Evolutionary conservation across 805 yeast genomes (phyloP), one percentile per base, ranked within the genome.

Genomic region (Henningerozyma blattae): DNA sequence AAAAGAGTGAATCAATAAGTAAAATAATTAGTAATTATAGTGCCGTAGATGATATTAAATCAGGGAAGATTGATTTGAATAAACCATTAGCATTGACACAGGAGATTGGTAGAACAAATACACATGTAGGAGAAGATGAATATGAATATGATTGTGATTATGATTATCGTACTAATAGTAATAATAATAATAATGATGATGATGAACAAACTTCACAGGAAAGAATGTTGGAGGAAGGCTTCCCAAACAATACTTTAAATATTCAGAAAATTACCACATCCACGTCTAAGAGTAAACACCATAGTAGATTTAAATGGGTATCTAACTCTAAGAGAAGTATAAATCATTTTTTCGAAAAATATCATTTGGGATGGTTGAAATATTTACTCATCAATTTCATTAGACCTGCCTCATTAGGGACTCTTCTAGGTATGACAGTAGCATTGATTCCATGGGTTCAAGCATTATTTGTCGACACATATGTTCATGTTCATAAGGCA

Each of bases 361-460:
- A 54, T 38, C 48, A 47, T 10, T 39, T 63, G 4, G 54, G 55
- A 3, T 60, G 59, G 59, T 34, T 63, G 3, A 40, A 45, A 3
- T 64, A 55, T 44, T 36, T 64, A 15, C 20, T 58, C 6, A 60
- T 70, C 34, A 80, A 77, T 51, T 72, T 77, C 36, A 44, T 61
- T 20, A 66, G 86, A 22, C 94, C 94, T 0, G 81, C 77, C 12
- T 79, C 94, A 0, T 41, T 81, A 4, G 64, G 86, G 0, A 66
- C 85, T n/a, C 61, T 87, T 5, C 32, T 76, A 0, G 67, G 89
- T 1, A 59, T 87, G 18, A 61, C 68, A 1, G 63, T 84, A 17
- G 70, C 89, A 4, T 76, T 89, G 81, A 67, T 89, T n/a, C 95
- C 95, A 1, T 89, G 95, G 70, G 60, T 81, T 2, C 74, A 77